Evolutionary conservation across 2,329 filamentous ascomycete species (phyloP).

Genomic region (Talaromyces piceae): DNA sequence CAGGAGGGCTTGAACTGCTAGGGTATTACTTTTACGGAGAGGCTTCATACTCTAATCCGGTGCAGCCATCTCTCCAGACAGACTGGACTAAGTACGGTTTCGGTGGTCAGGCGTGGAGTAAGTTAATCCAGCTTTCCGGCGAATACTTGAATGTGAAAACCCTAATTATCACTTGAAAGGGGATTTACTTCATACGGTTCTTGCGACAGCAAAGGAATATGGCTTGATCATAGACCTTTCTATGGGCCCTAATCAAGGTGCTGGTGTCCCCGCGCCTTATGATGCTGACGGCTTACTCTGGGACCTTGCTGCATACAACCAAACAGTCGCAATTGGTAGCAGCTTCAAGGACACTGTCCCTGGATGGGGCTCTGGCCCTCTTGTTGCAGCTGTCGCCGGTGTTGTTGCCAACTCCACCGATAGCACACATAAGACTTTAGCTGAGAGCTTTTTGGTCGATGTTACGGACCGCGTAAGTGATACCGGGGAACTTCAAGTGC

Average conservation of each 20-base stretch:
- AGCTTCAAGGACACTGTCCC: conserved; percentile 26
- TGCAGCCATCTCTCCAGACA: conserved; percentile 10
- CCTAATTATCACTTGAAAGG: not conserved
- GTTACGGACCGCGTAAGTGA: not conserved
- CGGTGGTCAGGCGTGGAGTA: conserved; percentile 27
- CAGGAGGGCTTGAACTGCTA: conserved; percentile 34
- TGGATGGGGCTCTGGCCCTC: conserved; percentile 27
- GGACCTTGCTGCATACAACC: conserved; percentile 1
- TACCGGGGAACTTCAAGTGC: not conserved
- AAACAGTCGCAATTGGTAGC: conserved; percentile 12
- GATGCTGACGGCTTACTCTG: conserved; percentile 23
- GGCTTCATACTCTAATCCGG: not conserved
- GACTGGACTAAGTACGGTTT: conserved; percentile 36
- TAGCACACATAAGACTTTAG: not conserved
- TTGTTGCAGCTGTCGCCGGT: conserved; percentile 17
- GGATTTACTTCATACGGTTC: conserved; percentile 15
- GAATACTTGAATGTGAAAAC: not conserved
- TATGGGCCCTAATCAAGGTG: conserved; percentile 42
- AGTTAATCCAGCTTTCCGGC: not conserved
- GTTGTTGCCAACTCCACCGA: conserved; percentile 8
- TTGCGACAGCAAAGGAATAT: conserved; percentile 23
- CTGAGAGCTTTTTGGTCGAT: not conserved
- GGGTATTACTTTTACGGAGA: conserved; percentile 34
- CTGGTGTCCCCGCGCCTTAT: conserved; percentile 36
- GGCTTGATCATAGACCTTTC: conserved; percentile 40